Evolutionary conservation across 768 basidiomycete species (phyloP), one percentile per base, ranked within the genome.

Genomic region (Imleria badia): DNA sequence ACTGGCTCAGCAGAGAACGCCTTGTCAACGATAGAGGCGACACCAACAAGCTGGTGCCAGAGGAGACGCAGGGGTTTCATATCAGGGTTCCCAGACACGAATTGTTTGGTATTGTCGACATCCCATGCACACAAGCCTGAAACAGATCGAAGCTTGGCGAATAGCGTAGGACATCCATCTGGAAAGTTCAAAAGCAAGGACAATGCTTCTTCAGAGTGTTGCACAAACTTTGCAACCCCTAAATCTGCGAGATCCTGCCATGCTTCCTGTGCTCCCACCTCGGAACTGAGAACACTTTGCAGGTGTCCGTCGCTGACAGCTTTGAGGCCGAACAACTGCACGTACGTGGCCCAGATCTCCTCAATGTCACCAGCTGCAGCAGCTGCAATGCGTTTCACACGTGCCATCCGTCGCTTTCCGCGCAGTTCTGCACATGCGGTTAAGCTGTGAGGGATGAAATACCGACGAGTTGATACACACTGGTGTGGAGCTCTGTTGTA

Each of bases 41-140:
- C 3, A 8, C 55, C 49, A 36, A 47, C 49, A 20, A 56, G 55
- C 17, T 56, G 55, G 23, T 56, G 55, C 49, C 55, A 56, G 12
- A 56, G 55, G 15, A 56, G 49, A n/a, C 6, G 33, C 1, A 56
- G 40, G 1, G 55, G 49, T 8, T 51, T 45, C 34, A 51, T 56
- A 19, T 56, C 45, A 0, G 45, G 39, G 14, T 56, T 56, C 6
- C 8, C 40, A 38, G 55, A n/a, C 1, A 10, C 2, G 6, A 56
- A 56, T 12, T 46, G 44, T 10, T 56, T 36, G 15, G 40, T 2
- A 3, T 47, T 41, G 48, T 51, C 33, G 7, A 7, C 14, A 5
- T 56, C 34, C 45, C 55, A 56, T 30, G 55, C 33, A 17, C 55
- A 51, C 11, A 56, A 19, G 1, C 49, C 45, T 0, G 40, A 51